Base-by-base conservation (phyloP, 495 filamentous ascomycete species). In the Achaetomiella virescens region DNA sequence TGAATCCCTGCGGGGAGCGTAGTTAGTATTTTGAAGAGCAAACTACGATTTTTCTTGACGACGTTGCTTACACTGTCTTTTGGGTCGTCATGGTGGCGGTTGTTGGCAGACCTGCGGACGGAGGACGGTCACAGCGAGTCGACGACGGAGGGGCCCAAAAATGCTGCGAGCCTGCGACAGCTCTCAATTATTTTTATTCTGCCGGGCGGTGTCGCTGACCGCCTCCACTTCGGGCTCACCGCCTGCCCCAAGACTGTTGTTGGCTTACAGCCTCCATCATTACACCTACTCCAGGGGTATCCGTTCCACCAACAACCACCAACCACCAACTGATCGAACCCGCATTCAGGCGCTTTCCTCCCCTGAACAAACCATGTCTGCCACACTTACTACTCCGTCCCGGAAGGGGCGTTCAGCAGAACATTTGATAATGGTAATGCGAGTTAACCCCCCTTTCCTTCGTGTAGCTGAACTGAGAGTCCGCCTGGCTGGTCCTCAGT, bases 1-100 rank as follows among this genome's bases (percentile, higher is more conserved):
- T 72, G 91, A 89, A 67, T 98, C 95, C 68, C 86, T 89, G 58
- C 10, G 14, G n/a, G 29, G 67, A 21, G 61, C 54, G 17, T 7
- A 45, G 25, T 51, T 6, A 49, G 37, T 6, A 18, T 11, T 38
- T 22, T 4, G 22, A n/a, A n/a, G n/a, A 33, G 3, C 3, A 6
- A 20, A 48, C 8, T 27, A 6, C 4, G 8, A 12, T 18, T 2
- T 2, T 3, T 25, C 24, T 17, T 6, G 5, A 1, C 44, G 31
- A 4, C 7, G 20, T 24, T 33, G 70, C 78, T 67, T 75, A 84
- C 81, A 84, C 72, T 57, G 78, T 78, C 56, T 84, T 84, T 68
- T 78, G 80, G 10, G 54, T 49, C 59, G 75, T 67, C 81, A 81
- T 82, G 20, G 25, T 57, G 12, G 59, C 48, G 44, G 27, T 25